These are phyloP conservation scores for Trichoderma aggressivum DNA, from an alignment of 2,329 filamentous ascomycete species.

Conservation along the genomic window DNA sequence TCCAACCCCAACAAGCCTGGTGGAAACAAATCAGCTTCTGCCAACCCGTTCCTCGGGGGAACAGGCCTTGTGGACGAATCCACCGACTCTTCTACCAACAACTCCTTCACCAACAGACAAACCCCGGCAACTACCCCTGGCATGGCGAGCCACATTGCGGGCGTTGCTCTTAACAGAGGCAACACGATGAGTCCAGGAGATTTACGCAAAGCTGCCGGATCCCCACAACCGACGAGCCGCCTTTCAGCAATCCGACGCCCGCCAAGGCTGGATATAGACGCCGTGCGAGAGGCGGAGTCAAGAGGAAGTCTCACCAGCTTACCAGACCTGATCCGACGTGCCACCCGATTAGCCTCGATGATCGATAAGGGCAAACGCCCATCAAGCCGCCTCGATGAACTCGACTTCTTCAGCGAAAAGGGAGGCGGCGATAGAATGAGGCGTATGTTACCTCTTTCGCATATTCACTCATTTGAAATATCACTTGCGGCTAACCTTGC, in stretches of 20 bases:
- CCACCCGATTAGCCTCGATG: constrained; percentile 80
- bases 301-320: constrained; percentile 89
- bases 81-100: constrained; percentile 43
- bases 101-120: constrained; percentile 32
- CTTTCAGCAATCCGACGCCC: constrained; percentile 61
- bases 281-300: constrained; percentile 74
- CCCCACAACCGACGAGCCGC: constrained; percentile 36
- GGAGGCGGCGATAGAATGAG: constrained; percentile 36
- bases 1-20: neutral
- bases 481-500: neutral
- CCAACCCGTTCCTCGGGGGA: constrained; percentile 10
- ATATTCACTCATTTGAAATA: neutral
- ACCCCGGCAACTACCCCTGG: constrained; percentile 21
- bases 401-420: constrained; percentile 48
- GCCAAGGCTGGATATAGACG: constrained; percentile 75
- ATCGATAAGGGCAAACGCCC: constrained; percentile 75
- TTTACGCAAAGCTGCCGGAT: constrained; percentile 28
- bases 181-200: constrained; percentile 46
- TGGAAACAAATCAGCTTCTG: neutral
- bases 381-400: constrained; percentile 54
- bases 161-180: constrained; percentile 47
- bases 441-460: constrained; percentile 31
- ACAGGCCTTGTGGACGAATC: constrained; percentile 44
- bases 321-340: constrained; percentile 83
- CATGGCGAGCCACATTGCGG: constrained; percentile 20